Evolutionary conservation across 2,329 filamentous ascomycete species (phyloP).

Genomic region (Pseudogymnoascus sp.): DNA sequence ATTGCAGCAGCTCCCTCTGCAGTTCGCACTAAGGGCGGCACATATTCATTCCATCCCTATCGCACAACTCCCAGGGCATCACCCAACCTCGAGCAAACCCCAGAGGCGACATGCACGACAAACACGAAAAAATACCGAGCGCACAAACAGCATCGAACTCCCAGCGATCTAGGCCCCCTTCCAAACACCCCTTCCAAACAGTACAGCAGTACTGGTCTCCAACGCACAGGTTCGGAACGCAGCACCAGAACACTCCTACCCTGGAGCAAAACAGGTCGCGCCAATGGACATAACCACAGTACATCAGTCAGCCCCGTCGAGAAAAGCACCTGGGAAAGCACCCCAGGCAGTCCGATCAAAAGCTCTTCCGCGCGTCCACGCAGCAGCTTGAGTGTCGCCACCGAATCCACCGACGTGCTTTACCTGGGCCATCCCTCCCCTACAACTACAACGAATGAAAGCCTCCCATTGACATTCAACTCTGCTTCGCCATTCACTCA

Average conservation of each 20-base stretch:
- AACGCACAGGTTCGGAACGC: constrained; percentile 9
- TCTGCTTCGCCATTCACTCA: background rate
- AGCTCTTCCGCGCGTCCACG: constrained; percentile 7
- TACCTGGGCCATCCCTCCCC: constrained; percentile 1
- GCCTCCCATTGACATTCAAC: background rate
- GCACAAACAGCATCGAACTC: background rate
- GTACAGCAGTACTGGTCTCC: background rate
- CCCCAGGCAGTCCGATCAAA: constrained; percentile 10
- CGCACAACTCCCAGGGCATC: background rate
- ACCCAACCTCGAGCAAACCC: background rate
- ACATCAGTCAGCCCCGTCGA: constrained; percentile 17
- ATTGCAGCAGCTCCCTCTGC: background rate
- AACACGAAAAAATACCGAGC: background rate
- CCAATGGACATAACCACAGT: background rate
- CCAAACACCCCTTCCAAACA: constrained; percentile 10
- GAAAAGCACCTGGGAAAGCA: constrained; percentile 13
- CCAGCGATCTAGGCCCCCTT: constrained; percentile 9
- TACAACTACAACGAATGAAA: background rate
- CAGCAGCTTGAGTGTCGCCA: constrained; percentile 17
- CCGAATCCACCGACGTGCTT: constrained; percentile 17
- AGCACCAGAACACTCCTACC: background rate
- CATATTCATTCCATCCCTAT: background rate
- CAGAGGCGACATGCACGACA: background rate
- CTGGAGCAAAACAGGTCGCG: background rate
- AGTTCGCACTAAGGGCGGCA: background rate